Percentiles rank a stretch among this genome's conserved stretches.
phyloP scores from a whole-genome alignment of 2,329 filamentous ascomycete genomes.

The Penicillium hordei region DNA sequence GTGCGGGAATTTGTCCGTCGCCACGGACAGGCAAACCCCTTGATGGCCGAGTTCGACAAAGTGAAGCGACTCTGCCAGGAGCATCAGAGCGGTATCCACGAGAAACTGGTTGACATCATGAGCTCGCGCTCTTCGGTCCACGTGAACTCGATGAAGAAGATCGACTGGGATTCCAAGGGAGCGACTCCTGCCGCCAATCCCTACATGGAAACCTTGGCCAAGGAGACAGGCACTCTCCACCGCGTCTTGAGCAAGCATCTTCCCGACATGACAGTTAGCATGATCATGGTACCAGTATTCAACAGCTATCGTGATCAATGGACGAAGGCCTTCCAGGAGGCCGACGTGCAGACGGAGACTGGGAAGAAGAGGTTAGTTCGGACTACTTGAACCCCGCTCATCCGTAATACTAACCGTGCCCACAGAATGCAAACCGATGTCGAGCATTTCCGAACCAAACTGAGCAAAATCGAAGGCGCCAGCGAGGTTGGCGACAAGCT shows the following conservation, averaged over 20 bases:
- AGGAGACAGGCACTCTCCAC: constrained; percentile 81
- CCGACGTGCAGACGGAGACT: constrained; percentile 62
- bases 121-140: constrained; percentile 71
- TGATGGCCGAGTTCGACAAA: constrained; percentile 86
- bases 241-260: constrained; percentile 80
- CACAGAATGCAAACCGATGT: constrained; percentile 73
- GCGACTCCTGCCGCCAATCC: constrained; percentile 55
- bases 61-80: constrained; percentile 80
- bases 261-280: constrained; percentile 69
- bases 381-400: too few species aligned
- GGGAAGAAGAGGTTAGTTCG: constrained; percentile 69
- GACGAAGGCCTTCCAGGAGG: constrained; percentile 66
- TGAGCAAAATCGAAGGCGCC: constrained; percentile 77
- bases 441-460: constrained; percentile 67
- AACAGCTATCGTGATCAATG: constrained; percentile 77
- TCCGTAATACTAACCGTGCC: constrained; percentile 13
- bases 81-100: constrained; percentile 85
- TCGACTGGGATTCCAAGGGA: constrained; percentile 67
- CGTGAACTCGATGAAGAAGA: constrained; percentile 69
- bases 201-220: constrained; percentile 84
- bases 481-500: constrained; percentile 71
- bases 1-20: constrained; percentile 87
- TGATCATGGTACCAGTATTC: constrained; percentile 87
- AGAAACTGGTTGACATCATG: constrained; percentile 94
- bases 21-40: constrained; percentile 56